Conservation (phyloP, 306 rosid species). For the Rubus parviflorus region DNA sequence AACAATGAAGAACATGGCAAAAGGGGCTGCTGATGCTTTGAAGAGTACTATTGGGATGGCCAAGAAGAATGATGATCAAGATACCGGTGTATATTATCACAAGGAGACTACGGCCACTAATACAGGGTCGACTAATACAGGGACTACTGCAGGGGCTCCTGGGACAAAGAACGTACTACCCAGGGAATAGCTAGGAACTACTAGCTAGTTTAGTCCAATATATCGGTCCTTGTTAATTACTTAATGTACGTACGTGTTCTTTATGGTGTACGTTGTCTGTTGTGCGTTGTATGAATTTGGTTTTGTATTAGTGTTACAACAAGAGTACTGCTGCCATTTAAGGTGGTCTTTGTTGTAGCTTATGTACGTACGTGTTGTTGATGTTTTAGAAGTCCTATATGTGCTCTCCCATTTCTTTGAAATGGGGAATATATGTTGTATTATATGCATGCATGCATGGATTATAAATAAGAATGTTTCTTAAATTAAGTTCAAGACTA, state of each 20-base stretch:
- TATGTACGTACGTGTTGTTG: too few species aligned
- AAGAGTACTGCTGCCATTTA: too few species aligned
- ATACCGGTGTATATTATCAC: neutral
- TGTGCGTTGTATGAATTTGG: too few species aligned
- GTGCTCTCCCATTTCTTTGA: too few species aligned
- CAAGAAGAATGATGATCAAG: constrained; percentile 17
- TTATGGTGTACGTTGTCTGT: too few species aligned
- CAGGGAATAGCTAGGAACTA: neutral
- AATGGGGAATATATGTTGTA: too few species aligned
- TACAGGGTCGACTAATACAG: neutral
- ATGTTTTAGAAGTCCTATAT: too few species aligned
- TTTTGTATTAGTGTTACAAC: too few species aligned
- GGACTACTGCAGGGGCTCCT: neutral
- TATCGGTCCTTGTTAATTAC: neutral
- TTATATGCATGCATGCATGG: too few species aligned
- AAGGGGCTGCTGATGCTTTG: constrained; percentile 49
- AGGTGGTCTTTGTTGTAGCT: too few species aligned
- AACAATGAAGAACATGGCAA: constrained; percentile 50
- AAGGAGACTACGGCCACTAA: neutral
- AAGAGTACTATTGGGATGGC: constrained; percentile 63
- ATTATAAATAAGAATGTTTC: too few species aligned
- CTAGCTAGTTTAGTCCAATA: neutral
- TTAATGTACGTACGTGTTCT: neutral
- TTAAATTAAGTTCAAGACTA: too few species aligned
- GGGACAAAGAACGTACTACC: neutral